Evolutionary conservation across 2,329 filamentous ascomycete species (phyloP), one percentile per base, ranked within the genome.

Genomic region (Bipolaris bicolor): DNA sequence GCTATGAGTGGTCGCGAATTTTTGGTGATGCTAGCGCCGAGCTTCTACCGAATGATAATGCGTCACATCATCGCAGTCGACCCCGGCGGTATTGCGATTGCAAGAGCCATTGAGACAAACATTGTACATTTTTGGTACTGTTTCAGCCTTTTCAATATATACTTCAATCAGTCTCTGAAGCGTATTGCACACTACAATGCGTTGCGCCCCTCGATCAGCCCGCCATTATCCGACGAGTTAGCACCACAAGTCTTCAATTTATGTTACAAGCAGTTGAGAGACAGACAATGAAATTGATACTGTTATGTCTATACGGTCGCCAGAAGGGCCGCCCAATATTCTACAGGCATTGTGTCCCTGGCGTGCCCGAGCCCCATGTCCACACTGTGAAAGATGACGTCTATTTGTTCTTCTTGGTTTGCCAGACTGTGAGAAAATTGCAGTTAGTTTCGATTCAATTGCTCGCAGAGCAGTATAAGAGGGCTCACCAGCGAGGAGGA

Each of bases 401-500:
- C 58, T 71, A 74, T 69, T 77, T 70, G 79, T 85, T 86, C 83
- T 89, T 89, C 78, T 86, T 82, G 62, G 83, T 86, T 80, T 89
- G 86, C 86, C 86, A 89, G 74, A 87, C 86, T 88, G 74, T 70
- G 43, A 22, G 10, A 37, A 2, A 1, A 52, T 16, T 6, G 20
- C 20, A 22, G 64, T 76, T 63, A 75, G 73, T 51, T 46, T 36
- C 29, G 5, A 7, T 33, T 34, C 22, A 49, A 39, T 39, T 15
- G 16, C 48, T 37, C 50, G 43, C 9, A 20, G 2, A n/a, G 31
- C 26, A 13, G 47, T 22, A 22, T 9, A 51, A 3, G 22, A 37
- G 34, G 46, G 65, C 84, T 81, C 83, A 88, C 86, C 83, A 72
- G 86, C 86, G 79, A 88, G 82, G 75, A 77, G 82, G 78, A 88